Evolutionary conservation across 1,284 basidiomycete genomes (phyloP).

Genomic region (Amanita bisporigera): DNA sequence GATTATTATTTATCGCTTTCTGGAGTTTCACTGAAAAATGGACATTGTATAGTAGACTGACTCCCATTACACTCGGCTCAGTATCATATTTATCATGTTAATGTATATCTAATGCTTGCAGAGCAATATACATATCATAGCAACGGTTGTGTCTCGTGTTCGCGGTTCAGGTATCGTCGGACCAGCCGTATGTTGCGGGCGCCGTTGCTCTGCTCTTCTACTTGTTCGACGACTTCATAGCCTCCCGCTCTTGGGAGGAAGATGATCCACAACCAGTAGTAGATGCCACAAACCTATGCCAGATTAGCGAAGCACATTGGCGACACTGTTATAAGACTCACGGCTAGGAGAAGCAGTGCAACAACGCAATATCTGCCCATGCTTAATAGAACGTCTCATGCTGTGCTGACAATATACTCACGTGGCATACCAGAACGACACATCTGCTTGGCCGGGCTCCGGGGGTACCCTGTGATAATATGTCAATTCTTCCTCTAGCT

Average conservation of each 20-base stretch:
- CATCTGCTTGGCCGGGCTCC: constrained; percentile 29
- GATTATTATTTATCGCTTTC: no score
- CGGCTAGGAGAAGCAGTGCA: constrained; percentile 35
- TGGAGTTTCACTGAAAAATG: no score
- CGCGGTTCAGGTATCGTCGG: constrained; percentile 35
- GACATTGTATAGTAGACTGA: no score
- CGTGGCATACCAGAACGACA: constrained; percentile 37
- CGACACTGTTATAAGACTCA: constrained; percentile 15
- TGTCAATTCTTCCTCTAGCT: neutral
- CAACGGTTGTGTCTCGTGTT: constrained; percentile 12
- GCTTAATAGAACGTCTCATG: neutral
- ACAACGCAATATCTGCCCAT: constrained; percentile 34
- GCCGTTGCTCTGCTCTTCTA: constrained; percentile 40
- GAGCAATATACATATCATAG: neutral
- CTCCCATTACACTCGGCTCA: no score
- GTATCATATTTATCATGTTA: no score
- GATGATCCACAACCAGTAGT: constrained; percentile 45
- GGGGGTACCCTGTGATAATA: constrained; percentile 28
- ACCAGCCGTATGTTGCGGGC: constrained; percentile 38
- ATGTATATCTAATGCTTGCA: no score
- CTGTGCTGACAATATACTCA: constrained; percentile 8
- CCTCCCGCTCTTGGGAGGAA: constrained; percentile 37
- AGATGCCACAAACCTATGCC: constrained; percentile 39
- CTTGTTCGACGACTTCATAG: constrained; percentile 41
- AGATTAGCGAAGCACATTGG: neutral